Base-by-base conservation (phyloP, 768 basidiomycete species). In the Lactifluus pinguis region DNA sequence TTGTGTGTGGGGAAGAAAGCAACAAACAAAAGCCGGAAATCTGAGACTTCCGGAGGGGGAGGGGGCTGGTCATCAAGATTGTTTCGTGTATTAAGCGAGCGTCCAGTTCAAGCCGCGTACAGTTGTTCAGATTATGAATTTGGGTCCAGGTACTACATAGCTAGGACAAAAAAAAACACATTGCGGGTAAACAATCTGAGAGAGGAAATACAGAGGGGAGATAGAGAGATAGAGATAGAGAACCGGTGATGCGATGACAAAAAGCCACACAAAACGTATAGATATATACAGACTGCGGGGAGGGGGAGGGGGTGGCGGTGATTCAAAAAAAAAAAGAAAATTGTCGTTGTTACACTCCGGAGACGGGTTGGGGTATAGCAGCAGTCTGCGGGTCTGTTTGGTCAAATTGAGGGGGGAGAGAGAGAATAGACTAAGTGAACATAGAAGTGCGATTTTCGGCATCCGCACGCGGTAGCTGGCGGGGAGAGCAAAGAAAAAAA, bases 261-360 rank as follows among this genome's bases (percentile, higher is more conserved):
- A n/a, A 25, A 25, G 32, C 17, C 60, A 50, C 60, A 55, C 21
- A 59, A 38, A 49, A 44, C 10, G 25, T 56, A 56, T 61, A 56
- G 21, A 60, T 55, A 51, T 61, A 61, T 55, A 44, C 49, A 50
- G 54, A 14, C 53, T 36, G 30, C 32, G n/a, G 30, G 25, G 32
- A 4, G 32, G 32, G 9, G 32, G 32, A 4, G 32, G n/a, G n/a
- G n/a, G n/a, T n/a, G n/a, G n/a, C n/a, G n/a, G 44, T 54, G 30
- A 25, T 25, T 25, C 25, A 25, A 25, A 25, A 25, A 25, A 25
- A 25, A 50, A n/a, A 54, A n/a, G n/a, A n/a, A n/a, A 21, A 54
- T 25, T 54, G 42, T 60, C 47, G 59, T 49, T 25, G 53, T 60
- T 57, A 60, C 59, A 54, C 48, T 60, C 47, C 47, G 38, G 44